These are phyloP conservation scores for Xerocomus minutiporus DNA, from an alignment of 1,284 basidiomycete genomes.

Conservation along the genomic window DNA sequence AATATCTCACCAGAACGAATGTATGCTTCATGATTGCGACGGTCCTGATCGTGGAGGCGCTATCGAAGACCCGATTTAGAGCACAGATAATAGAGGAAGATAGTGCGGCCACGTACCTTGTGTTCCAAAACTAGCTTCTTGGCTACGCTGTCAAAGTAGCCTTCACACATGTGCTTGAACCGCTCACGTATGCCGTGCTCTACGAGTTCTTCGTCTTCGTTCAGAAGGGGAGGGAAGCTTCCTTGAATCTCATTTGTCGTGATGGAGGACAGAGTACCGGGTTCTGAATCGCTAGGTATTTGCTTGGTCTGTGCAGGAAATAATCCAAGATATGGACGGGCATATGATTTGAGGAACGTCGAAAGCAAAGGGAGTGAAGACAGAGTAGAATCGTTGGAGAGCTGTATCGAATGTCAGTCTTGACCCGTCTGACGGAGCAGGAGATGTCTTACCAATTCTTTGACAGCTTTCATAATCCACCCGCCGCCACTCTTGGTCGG, in stretches of 20 bases:
- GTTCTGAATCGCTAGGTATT: constrained; percentile 48
- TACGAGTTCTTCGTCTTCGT: constrained; percentile 70
- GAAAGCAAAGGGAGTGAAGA: constrained; percentile 82
- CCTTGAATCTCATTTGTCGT: constrained; percentile 38
- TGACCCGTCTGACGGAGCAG: not conserved
- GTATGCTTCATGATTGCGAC: constrained; percentile 96
- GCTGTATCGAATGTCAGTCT: constrained; percentile 40
- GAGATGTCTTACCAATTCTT: constrained; percentile 65
- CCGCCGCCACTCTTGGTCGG: constrained; percentile 70
- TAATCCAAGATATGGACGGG: constrained; percentile 76
- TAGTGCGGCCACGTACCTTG: constrained; percentile 52
- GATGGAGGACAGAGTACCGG: constrained; percentile 48
- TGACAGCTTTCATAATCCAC: constrained; percentile 79
- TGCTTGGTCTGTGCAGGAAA: constrained; percentile 54
- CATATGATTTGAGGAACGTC: constrained; percentile 82
- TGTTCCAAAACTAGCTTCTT: constrained; percentile 92
- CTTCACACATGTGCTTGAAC: constrained; percentile 90
- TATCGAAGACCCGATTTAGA: constrained; percentile 32
- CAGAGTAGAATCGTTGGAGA: constrained; percentile 82
- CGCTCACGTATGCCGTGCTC: constrained; percentile 81
- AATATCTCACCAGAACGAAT: constrained; percentile 99
- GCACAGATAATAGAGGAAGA: not conserved
- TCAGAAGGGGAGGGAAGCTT: constrained; percentile 40
- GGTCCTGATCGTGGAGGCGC: constrained; percentile 95
- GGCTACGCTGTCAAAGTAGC: constrained; percentile 87